These are phyloP conservation scores for Claviceps digitariae DNA, from an alignment of 2,329 filamentous ascomycete species.

Conservation along the genomic window DNA sequence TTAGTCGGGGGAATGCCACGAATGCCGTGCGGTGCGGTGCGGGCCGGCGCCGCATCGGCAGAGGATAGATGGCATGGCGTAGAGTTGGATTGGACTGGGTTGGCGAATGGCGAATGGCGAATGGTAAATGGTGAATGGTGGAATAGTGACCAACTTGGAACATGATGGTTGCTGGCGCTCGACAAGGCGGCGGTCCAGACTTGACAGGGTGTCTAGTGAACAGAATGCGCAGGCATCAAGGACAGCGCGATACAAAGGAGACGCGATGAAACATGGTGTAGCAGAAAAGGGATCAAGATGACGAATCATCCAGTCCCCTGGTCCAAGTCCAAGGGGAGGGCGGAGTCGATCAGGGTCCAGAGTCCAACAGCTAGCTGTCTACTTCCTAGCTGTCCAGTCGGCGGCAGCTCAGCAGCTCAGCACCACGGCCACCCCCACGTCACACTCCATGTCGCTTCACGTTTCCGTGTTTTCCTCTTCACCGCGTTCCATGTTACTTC, in stretches of 20 bases:
- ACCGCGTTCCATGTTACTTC: no score
- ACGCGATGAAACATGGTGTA: neutral
- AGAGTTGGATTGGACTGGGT: neutral
- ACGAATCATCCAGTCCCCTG: neutral
- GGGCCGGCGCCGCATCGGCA: neutral
- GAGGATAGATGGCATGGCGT: neutral
- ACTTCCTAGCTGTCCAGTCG: neutral
- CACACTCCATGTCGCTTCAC: neutral
- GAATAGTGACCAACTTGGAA: conserved; percentile 16
- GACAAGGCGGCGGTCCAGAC: neutral
- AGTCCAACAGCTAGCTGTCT: neutral
- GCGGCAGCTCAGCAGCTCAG: no score
- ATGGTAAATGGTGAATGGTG: neutral
- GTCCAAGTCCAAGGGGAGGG: neutral
- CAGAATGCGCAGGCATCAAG: conserved; percentile 2
- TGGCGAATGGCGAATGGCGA: no score
- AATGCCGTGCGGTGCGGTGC: no score
- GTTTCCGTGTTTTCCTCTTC: neutral
- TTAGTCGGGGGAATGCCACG: conserved; percentile 1
- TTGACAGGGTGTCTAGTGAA: neutral
- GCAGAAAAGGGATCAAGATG: neutral
- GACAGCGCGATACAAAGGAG: neutral
- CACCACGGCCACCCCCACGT: neutral
- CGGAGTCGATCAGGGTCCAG: neutral
- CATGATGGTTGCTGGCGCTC: conserved; percentile 11